Percentiles rank a stretch among this genome's conserved stretches.
phyloP scores from a whole-genome alignment of 2,329 filamentous ascomycete species.

The Bipolaris zeicola region DNA sequence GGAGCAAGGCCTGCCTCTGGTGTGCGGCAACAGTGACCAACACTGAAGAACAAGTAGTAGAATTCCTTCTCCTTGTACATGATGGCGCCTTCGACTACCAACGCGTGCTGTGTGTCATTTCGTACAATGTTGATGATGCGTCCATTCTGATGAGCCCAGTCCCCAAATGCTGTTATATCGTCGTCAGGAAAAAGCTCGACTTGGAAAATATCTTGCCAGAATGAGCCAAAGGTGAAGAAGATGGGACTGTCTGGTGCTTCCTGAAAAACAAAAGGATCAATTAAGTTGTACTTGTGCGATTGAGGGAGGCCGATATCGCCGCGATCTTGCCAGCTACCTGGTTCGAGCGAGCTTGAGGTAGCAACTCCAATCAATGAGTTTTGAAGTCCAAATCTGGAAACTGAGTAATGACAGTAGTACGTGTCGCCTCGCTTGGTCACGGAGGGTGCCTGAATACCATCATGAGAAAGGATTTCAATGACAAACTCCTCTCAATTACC shows the following conservation, averaged over 20 bases:
- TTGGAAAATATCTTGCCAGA: conserved; percentile 69
- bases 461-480: neutral
- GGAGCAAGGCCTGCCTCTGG: conserved; percentile 55
- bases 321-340: conserved; percentile 64
- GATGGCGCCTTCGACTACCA: conserved; percentile 57
- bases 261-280: conserved; percentile 57
- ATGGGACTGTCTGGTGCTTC: conserved; percentile 37
- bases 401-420: conserved; percentile 68
- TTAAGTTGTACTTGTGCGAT: conserved; percentile 50
- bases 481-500: neutral
- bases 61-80: conserved; percentile 57
- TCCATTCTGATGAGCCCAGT: conserved; percentile 3
- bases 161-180: conserved; percentile 14
- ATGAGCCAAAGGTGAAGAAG: conserved; percentile 67
- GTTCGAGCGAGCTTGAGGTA: conserved; percentile 54
- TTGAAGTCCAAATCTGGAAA: conserved; percentile 64
- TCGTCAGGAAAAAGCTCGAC: conserved; percentile 50
- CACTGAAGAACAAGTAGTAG: conserved; percentile 68
- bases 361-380: conserved; percentile 65
- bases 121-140: conserved; percentile 24
- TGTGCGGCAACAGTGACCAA: conserved; percentile 63
- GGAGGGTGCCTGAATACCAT: conserved; percentile 62
- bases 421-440: conserved; percentile 58
- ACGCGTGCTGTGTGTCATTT: conserved; percentile 24
- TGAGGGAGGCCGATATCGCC: conserved; percentile 54